Evolutionary conservation across 306 rosid species (phyloP).

Genomic region (Rubus idaeus): DNA sequence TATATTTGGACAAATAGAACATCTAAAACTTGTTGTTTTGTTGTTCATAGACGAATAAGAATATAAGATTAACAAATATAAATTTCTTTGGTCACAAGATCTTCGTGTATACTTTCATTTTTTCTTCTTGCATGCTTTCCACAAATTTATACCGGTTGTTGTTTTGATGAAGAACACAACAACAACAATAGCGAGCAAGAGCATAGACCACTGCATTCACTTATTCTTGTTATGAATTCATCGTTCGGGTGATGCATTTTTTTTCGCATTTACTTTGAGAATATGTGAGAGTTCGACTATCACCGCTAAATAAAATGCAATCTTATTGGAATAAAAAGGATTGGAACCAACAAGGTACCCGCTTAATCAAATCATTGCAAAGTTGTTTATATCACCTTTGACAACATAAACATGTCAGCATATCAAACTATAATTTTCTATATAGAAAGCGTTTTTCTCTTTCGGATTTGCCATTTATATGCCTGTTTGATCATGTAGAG

Average conservation of each 20-base stretch:
- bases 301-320: not conserved
- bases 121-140: not conserved
- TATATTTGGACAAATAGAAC: not conserved
- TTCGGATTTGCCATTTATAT: not conserved
- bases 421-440: not conserved
- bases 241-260: too few species aligned
- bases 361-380: not conserved
- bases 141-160: not conserved
- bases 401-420: not conserved
- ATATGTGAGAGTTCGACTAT: too few species aligned
- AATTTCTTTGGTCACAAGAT: not conserved
- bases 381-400: not conserved
- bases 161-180: not conserved
- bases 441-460: not conserved
- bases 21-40: not conserved
- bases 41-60: not conserved
- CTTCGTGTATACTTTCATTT: not conserved
- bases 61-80: not conserved
- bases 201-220: too few species aligned
- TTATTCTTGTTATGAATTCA: too few species aligned
- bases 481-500: not conserved
- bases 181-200: not conserved
- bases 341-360: not conserved
- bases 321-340: not conserved
- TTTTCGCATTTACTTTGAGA: too few species aligned